A percentile compares a stretch with the other conserved stretches of the same genome.
These are phyloP conservation scores for Flagelloscypha sp. DNA, from an alignment of 768 basidiomycete genomes.

Conservation along the genomic window DNA sequence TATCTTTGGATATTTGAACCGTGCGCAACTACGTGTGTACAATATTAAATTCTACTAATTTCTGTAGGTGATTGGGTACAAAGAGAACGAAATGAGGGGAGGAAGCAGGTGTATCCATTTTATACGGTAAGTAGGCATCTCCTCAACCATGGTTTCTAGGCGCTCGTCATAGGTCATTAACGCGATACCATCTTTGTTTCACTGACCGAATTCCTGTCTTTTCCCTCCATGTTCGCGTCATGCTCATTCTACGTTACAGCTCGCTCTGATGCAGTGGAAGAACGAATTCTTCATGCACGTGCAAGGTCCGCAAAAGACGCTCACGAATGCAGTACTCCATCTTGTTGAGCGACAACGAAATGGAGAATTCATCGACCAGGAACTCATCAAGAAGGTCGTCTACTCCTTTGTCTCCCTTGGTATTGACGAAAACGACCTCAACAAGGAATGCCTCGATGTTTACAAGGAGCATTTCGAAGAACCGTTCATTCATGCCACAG, in stretches of 20 bases:
- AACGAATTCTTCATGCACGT: conserved; percentile 81
- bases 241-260: conserved; percentile 33
- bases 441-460: conserved; percentile 87
- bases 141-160: too few relatives aligned
- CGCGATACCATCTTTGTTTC: too few relatives aligned
- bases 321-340: conserved; percentile 80
- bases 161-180: too few relatives aligned
- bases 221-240: not conserved
- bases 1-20: conserved; percentile 94
- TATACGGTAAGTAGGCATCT: conserved; percentile 69
- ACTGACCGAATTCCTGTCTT: too few relatives aligned
- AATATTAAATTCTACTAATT: too few relatives aligned
- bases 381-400: conserved; percentile 88
- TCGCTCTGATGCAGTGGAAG: conserved; percentile 96
- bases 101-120: conserved; percentile 89
- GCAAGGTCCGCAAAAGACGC: conserved; percentile 70
- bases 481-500: conserved; percentile 84
- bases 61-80: conserved; percentile 99
- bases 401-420: conserved; percentile 94
- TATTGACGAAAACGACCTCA: conserved; percentile 84
- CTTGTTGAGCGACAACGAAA: conserved; percentile 92
- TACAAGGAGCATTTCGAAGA: conserved; percentile 88
- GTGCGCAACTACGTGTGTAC: too few relatives aligned
- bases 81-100: conserved; percentile 92
- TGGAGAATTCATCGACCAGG: conserved; percentile 89